A percentile compares a stretch with the other conserved stretches of the same genome.
These are phyloP conservation scores for Pichia cephalocereana DNA, from an alignment of 805 yeast species.

Conservation along the genomic window DNA sequence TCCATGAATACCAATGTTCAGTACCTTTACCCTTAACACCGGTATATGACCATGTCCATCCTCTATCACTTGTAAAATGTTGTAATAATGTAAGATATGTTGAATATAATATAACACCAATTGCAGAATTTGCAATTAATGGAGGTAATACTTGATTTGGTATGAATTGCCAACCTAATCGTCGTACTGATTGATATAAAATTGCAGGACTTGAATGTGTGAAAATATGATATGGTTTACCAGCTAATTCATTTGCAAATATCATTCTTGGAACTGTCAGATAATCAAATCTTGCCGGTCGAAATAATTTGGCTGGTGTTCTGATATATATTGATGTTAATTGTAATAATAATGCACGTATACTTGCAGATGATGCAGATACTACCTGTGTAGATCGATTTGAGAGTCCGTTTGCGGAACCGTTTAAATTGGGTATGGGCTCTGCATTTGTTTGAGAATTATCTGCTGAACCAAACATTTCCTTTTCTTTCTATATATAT, in stretches of 20 bases:
- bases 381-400: conserved; percentile 38
- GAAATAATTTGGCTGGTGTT: conserved; percentile 74
- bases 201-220: conserved; percentile 79
- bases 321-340: conserved; percentile 69
- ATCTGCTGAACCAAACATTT: neutral
- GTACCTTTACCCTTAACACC: conserved; percentile 8
- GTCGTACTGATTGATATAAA: conserved; percentile 56
- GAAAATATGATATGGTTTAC: conserved; percentile 43
- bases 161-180: conserved; percentile 71
- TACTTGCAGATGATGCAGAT: conserved; percentile 77
- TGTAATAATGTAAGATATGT: conserved; percentile 58
- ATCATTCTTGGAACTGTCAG: conserved; percentile 55
- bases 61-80: conserved; percentile 20
- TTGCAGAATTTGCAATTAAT: conserved; percentile 75
- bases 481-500: neutral
- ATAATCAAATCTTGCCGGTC: conserved; percentile 88
- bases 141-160: conserved; percentile 88
- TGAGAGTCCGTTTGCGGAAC: neutral
- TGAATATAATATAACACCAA: conserved; percentile 79
- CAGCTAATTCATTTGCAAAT: conserved; percentile 34
- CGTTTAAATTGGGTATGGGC: neutral
- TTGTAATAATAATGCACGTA: conserved; percentile 76
- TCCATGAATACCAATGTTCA: conserved; percentile 7
- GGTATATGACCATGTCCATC: conserved; percentile 8
- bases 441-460: neutral